Evolutionary conservation across 305 asterid species (phyloP).

Genomic region (Fraxinus sp.): DNA sequence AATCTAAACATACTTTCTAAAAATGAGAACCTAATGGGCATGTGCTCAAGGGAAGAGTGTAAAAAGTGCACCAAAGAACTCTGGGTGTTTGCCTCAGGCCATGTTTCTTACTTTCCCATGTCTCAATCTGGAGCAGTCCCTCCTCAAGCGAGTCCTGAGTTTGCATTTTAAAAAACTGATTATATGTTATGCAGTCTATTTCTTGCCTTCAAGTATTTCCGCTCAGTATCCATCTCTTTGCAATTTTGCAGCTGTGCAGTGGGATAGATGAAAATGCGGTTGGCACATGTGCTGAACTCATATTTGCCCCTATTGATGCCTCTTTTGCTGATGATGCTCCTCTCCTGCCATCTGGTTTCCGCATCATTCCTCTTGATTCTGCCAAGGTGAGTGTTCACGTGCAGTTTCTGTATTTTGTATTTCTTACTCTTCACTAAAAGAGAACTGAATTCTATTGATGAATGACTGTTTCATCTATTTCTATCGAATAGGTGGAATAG

Average conservation of each 20-base stretch:
- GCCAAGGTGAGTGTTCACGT: constrained; percentile 55
- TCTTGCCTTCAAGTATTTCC: not conserved
- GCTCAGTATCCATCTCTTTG: constrained; percentile 14
- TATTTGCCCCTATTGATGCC: constrained; percentile 97
- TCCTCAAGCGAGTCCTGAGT: not conserved
- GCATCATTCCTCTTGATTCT: constrained; percentile 84
- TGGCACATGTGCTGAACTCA: constrained; percentile 88
- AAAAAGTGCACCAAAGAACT: not conserved
- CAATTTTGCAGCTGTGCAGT: constrained; percentile 59
- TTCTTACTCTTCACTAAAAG: not conserved
- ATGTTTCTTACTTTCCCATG: not conserved
- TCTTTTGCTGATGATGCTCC: constrained; percentile 94
- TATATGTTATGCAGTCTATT: not conserved
- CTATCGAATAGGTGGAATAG: not conserved
- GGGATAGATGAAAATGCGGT: constrained; percentile 95
- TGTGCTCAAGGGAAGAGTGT: not conserved
- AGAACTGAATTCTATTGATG: not conserved
- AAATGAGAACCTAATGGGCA: not conserved
- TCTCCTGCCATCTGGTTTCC: constrained; percentile 91
- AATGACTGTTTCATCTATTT: not conserved
- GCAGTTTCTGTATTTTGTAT: not conserved
- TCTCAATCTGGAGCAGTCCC: not conserved
- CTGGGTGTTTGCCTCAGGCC: not conserved
- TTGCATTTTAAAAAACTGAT: not conserved
- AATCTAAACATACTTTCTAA: not conserved